A percentile compares a stretch with the other conserved stretches of the same genome.
phyloP scores from a whole-genome alignment of 140 eudicot species.

The Stevia rebaudiana region DNA sequence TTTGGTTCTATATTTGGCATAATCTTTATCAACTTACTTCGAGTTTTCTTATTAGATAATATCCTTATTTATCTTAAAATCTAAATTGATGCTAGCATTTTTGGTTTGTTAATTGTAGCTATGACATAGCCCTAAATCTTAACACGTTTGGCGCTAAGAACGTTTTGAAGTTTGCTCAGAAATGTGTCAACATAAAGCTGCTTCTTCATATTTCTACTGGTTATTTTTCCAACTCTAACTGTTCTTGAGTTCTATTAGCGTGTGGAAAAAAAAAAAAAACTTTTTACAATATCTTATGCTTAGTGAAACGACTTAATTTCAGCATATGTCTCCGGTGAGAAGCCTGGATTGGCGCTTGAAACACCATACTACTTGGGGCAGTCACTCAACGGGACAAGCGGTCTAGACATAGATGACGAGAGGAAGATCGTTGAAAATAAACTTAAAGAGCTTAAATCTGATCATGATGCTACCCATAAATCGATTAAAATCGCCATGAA shows the following conservation, averaged over 20 bases:
- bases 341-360: slow-evolving; percentile 23
- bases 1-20: not conserved
- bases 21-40: not conserved
- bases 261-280: too few species aligned
- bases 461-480: slow-evolving; percentile 10
- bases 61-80: not conserved
- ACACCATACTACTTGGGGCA: slow-evolving; percentile 25
- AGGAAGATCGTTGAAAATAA: slow-evolving; percentile 23
- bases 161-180: slow-evolving; percentile 50
- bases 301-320: not conserved
- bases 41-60: not conserved
- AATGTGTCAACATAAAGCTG: slow-evolving; percentile 49
- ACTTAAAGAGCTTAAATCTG: slow-evolving; percentile 10
- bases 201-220: slow-evolving; percentile 80
- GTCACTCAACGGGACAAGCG: slow-evolving; percentile 20
- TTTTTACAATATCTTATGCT: not conserved
- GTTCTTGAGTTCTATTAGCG: too few species aligned
- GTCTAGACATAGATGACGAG: slow-evolving; percentile 27
- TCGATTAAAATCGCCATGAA: slow-evolving; percentile 11
- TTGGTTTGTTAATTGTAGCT: slow-evolving; percentile 35
- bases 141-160: slow-evolving; percentile 59
- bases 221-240: slow-evolving; percentile 4
- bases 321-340: slow-evolving; percentile 44
- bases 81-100: not conserved
- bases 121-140: slow-evolving; percentile 51